These are phyloP conservation scores for Sambucus nigra DNA, from an alignment of 129 eudicot species.

Conservation along the genomic window DNA sequence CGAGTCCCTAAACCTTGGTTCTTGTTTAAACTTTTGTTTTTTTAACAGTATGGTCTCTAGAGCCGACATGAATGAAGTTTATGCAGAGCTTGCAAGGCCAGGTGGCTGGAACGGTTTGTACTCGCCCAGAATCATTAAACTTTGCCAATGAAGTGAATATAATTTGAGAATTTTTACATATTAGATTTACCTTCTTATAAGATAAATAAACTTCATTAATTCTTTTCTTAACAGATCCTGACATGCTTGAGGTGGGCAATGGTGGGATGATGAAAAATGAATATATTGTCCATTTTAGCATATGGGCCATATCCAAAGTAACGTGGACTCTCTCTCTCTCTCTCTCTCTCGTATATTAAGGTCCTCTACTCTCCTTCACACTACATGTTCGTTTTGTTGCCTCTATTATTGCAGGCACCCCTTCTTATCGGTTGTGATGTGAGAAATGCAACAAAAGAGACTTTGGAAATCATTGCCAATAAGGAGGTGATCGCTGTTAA, in stretches of 20 bases:
- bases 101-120: constrained; percentile 98
- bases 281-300: constrained; percentile 73
- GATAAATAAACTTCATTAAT: neutral
- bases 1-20: neutral
- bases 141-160: neutral
- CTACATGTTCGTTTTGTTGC: neutral
- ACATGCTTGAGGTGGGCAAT: constrained; percentile 94
- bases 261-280: constrained; percentile 85
- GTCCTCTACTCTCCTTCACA: neutral
- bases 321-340: neutral
- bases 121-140: neutral
- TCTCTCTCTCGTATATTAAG: neutral
- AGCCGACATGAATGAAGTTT: constrained; percentile 87
- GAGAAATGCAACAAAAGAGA: constrained; percentile 42
- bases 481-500: constrained; percentile 80
- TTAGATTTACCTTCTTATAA: neutral
- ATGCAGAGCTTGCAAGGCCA: constrained; percentile 81
- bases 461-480: constrained; percentile 55
- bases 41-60: constrained; percentile 57
- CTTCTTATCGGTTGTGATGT: constrained; percentile 87
- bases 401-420: constrained; percentile 54
- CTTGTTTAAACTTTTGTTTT: neutral
- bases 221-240: constrained; percentile 55
- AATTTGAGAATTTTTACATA: too few relatives aligned
- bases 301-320: constrained; percentile 94